A percentile compares a stretch with the other conserved stretches of the same genome.
Evolutionary conservation across 768 basidiomycete genomes (phyloP).

Genomic region (Coprinellus micaceus): DNA sequence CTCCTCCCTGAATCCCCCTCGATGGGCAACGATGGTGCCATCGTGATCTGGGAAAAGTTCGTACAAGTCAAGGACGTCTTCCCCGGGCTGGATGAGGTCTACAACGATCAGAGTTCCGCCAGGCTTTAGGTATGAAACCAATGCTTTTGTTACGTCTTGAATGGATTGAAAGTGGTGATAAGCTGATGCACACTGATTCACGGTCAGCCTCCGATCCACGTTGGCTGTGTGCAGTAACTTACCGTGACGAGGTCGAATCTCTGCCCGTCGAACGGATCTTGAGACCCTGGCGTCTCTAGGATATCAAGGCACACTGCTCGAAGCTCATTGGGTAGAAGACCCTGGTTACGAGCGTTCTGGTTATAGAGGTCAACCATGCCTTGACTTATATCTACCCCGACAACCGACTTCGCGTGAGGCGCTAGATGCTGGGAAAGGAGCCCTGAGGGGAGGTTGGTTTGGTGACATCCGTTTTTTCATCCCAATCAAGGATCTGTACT

Average conservation of each 20-base stretch:
- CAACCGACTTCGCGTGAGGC: slow-evolving; percentile 54
- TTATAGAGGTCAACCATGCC: slow-evolving; percentile 68
- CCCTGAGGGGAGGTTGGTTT: slow-evolving; percentile 38
- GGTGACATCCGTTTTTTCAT: background rate
- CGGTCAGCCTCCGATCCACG: background rate
- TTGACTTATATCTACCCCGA: slow-evolving; percentile 77
- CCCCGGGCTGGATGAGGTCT: slow-evolving; percentile 40
- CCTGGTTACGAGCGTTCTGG: slow-evolving; percentile 51
- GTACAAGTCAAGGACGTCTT: slow-evolving; percentile 8
- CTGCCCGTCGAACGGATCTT: slow-evolving; percentile 44
- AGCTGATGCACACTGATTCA: slow-evolving; percentile 51
- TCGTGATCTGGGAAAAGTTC: slow-evolving; percentile 23
- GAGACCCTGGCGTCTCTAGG: slow-evolving; percentile 32
- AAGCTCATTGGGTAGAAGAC: slow-evolving; percentile 65
- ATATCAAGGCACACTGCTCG: slow-evolving; percentile 48
- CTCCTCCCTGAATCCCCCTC: slow-evolving; percentile 25
- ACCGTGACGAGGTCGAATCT: slow-evolving; percentile 73
- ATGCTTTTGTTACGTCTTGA: slow-evolving; percentile 41
- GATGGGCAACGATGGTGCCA: slow-evolving; percentile 26
- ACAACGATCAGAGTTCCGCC: slow-evolving; percentile 53
- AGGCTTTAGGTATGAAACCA: slow-evolving; percentile 51
- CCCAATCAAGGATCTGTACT: background rate
- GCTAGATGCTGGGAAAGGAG: slow-evolving; percentile 59
- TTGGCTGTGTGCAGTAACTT: slow-evolving; percentile 20
- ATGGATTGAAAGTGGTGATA: slow-evolving; percentile 62